Conservation (phyloP, 1,139 yeast genomes). For the Suhomyces taliae region DNA sequence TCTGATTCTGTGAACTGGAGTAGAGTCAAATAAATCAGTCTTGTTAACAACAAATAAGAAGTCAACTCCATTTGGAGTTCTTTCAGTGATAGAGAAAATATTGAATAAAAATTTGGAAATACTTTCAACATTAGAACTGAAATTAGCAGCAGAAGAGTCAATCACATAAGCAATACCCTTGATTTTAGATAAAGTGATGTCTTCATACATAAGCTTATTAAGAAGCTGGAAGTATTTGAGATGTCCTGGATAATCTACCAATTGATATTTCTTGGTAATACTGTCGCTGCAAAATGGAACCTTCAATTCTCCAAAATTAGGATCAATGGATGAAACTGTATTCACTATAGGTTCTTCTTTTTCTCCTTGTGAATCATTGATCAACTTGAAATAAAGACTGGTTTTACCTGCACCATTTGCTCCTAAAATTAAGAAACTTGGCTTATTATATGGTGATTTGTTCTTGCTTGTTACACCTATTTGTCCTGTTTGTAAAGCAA, state of each 20-base stretch:
- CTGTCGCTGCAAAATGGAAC: constrained; percentile 38
- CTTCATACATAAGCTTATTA: constrained; percentile 42
- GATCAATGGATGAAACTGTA: constrained; percentile 48
- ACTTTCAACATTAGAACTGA: constrained; percentile 39
- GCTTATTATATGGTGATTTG: constrained; percentile 28
- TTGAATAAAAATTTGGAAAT: constrained; percentile 58
- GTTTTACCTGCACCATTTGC: constrained; percentile 79
- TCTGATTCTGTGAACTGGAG: constrained; percentile 63
- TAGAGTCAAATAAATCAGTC: constrained; percentile 77
- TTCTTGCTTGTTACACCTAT: constrained; percentile 12
- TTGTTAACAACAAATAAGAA: constrained; percentile 79
- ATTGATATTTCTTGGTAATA: constrained; percentile 38
- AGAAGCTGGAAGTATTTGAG: constrained; percentile 61
- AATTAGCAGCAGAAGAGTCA: constrained; percentile 52
- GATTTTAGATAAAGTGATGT: constrained; percentile 45
- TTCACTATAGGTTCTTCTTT: constrained; percentile 16
- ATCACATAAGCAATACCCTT: constrained; percentile 71
- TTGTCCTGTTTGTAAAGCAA: constrained; percentile 15
- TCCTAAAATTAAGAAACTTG: constrained; percentile 73
- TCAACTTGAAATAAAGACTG: constrained; percentile 47
- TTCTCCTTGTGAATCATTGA: constrained; percentile 15
- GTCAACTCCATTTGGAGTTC: constrained; percentile 64
- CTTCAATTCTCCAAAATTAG: constrained; percentile 29
- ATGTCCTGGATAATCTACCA: constrained; percentile 88
- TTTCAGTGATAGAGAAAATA: constrained; percentile 57